A percentile compares a stretch with the other conserved stretches of the same genome.
Conservation (phyloP, 257 asterid genomes). For the Marsdenia floribunda region DNA sequence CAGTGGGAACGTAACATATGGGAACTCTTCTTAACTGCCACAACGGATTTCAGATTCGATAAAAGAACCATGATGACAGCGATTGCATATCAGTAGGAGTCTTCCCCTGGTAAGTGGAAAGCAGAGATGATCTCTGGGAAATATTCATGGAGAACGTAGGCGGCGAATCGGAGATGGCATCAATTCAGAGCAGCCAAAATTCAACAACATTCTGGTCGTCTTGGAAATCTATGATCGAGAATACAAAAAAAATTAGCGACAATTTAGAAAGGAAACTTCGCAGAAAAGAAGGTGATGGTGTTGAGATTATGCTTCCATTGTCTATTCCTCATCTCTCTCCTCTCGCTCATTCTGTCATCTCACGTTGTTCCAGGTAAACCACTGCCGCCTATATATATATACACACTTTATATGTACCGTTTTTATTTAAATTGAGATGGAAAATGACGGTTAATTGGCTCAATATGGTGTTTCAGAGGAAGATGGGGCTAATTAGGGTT, state of each 20-base stretch:
- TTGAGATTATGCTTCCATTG: background rate
- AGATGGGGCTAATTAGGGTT: background rate
- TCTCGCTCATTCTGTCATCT: conserved; percentile 59
- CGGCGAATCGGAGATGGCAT: background rate
- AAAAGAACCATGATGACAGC: no score
- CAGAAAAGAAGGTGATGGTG: background rate
- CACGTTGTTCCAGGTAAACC: conserved; percentile 53
- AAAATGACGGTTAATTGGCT: background rate
- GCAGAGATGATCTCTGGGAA: background rate
- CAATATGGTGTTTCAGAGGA: background rate
- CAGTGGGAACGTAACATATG: no score
- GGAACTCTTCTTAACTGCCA: no score
- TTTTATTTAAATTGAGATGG: no score
- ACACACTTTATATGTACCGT: background rate
- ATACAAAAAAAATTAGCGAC: background rate
- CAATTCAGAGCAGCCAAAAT: background rate
- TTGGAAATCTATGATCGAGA: conserved; percentile 4
- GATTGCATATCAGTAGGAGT: no score
- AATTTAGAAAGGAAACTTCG: background rate
- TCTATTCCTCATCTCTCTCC: conserved; percentile 56
- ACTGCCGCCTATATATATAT: background rate
- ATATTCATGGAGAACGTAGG: background rate
- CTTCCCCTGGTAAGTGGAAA: no score
- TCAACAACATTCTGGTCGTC: background rate
- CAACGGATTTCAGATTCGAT: no score